Base-by-base conservation (phyloP, 768 basidiomycete genomes). In the Strobilomyces confusus region DNA sequence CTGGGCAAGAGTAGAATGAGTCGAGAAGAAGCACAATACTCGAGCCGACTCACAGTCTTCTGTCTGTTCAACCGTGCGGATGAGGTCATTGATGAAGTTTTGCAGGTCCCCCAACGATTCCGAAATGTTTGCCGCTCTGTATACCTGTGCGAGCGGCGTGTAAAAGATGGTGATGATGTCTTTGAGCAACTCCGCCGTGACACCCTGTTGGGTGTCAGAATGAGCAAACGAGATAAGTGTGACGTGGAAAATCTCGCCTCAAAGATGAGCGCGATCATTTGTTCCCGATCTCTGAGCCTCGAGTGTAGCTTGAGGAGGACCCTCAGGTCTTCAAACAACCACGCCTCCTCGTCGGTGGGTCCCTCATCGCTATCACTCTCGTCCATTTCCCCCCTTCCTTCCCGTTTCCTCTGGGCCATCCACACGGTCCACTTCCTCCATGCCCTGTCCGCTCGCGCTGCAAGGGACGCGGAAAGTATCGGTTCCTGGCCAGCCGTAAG, bases 131-230 rank as follows among this genome's bases (percentile, higher is more conserved):
- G 97, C 97, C 11, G 97, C 97, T 62, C 90, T 85, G 73, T 98
- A 99, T 2, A 98, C 97, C 65, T 95, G 92, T 2, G 97, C 97
- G 23, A 99, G 75, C 2, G 97, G 97, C 1, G 94, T 74, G 69
- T 99, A 99, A 71, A 99, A 99, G 54, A 99, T 98, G 19, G 97
- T 98, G 62, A 99, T 92, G 55, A 99, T 98, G 68, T 99, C 97
- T 70, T 95, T 98, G 63, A 99, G 75, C 23, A 99, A 76, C 32
- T 98, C 97, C 2, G 95, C 86, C 0, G 97, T 98, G 42, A 86
- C 86, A 20, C 97, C 95, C 95, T 98, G 33, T 8, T 9, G 29
- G 23, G 20, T 5, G 32, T 17, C 23, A 32, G 32, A n/a, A 42
- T 50, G 48, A 56, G 42, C 47, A 40, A 38, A 51, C 38, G 33